Base-by-base conservation (phyloP, 176 grass and related monocot species). In the Pharus latifolius region DNA sequence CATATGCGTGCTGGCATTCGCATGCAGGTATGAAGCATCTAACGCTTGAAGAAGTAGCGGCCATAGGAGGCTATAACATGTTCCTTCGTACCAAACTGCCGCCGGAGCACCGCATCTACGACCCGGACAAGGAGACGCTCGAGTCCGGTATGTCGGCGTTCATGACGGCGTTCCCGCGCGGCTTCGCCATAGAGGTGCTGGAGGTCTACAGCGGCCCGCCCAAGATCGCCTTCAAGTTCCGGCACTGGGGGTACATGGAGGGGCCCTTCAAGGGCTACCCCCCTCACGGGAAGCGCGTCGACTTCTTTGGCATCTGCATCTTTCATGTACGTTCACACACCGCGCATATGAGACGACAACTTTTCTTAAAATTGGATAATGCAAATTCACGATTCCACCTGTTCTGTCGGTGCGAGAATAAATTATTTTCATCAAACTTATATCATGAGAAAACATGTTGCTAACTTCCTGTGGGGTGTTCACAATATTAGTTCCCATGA, bases 201-300 rank as follows among this genome's bases (percentile, higher is more conserved):
- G 67, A 84, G 6, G 87, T 96, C 15, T 88, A 91, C 56, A 77
- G 70, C 26, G 87, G 87, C 2, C 78, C 87, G 8, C 91, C 87
- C 0, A 68, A 10, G 81, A 50, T 96, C 24, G 45, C 43, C 33
- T 96, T 81, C 87, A 85, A 85, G 84, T 88, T 91, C 81, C 69
- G 84, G 11, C 91, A 96, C 80, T 96, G 84, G 91, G 78, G 87
- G 0, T 85, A 91, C 81, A 88, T 91, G 80, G 87, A 96, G 18
- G 91, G 91, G 0, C 91, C 84, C 0, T 96, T 96, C 87, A 79
- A 85, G 58, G 78, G 38, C 0, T 74, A 96, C 65, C 63, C 91
- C 0, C 84, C 91, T 0, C 88, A 85, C 1, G 87, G 87, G 14
- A 53, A 67, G 38, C 56, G 57, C 17, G 55, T 83, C 0, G 70